Conservation (phyloP, 2,329 filamentous ascomycete species). For the Knoxdaviesia proteae region DNA sequence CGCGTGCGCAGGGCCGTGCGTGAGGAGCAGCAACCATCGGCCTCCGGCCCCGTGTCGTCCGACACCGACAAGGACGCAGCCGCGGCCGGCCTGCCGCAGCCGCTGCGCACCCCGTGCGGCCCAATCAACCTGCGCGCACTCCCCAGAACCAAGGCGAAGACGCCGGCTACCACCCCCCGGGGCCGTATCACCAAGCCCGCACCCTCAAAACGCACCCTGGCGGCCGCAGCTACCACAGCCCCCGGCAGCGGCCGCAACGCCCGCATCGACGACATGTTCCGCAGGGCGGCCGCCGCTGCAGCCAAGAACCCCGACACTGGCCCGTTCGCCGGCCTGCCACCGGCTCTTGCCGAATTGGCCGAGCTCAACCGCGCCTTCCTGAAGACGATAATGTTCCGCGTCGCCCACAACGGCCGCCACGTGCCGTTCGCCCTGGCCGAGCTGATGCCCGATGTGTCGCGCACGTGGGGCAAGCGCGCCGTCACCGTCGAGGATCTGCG, state of each 20-base stretch:
- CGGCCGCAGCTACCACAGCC: slow-evolving; percentile 1
- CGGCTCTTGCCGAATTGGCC: slow-evolving; percentile 36
- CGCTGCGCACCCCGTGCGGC: too few species aligned
- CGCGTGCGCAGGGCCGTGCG: too few species aligned
- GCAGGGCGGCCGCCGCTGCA: slow-evolving; percentile 8
- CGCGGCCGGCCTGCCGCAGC: too few species aligned
- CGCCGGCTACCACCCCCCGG: slow-evolving; percentile 1
- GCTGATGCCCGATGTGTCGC: slow-evolving; percentile 40
- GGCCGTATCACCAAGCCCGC: slow-evolving; percentile 7
- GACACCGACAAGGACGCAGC: too few species aligned
- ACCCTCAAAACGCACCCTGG: slow-evolving; percentile 7
- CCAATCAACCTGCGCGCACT: too few species aligned
- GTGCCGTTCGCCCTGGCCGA: slow-evolving; percentile 41
- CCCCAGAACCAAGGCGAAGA: too few species aligned
- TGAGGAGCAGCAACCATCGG: too few species aligned
- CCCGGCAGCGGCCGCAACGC: slow-evolving; percentile 5
- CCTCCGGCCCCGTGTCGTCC: too few species aligned
- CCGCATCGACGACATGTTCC: slow-evolving; percentile 18
- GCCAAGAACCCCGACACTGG: slow-evolving; percentile 8
- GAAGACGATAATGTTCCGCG: slow-evolving; percentile 45
- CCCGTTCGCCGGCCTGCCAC: slow-evolving; percentile 17
- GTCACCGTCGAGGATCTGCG: slow-evolving; percentile 46
- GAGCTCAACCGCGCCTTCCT: slow-evolving; percentile 46
- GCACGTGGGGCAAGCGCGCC: slow-evolving; percentile 51
- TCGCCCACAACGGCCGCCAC: slow-evolving; percentile 43